These are phyloP conservation scores for Phalaenopsis aphrodite DNA, from an alignment of 106 monocot species.

Conservation along the genomic window DNA sequence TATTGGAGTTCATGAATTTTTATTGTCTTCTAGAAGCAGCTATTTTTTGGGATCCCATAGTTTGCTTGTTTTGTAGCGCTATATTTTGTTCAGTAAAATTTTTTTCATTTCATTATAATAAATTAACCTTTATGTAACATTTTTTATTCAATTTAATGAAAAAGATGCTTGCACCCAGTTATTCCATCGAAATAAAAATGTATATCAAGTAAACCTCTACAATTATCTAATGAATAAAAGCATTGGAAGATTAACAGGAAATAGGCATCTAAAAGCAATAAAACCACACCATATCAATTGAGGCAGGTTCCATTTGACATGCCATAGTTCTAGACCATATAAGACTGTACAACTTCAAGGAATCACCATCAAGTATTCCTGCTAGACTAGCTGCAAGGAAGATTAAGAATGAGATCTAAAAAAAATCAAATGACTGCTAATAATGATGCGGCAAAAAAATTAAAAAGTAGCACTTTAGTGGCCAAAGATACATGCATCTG, in stretches of 20 bases:
- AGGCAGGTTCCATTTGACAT: conserved; percentile 89
- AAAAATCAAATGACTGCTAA: neutral
- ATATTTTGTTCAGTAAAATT: neutral
- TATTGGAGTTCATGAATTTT: neutral
- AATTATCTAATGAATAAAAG: neutral
- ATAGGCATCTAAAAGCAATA: neutral
- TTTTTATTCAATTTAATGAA: neutral
- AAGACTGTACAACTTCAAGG: conserved; percentile 74
- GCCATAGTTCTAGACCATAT: conserved; percentile 88
- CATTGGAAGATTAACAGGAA: neutral
- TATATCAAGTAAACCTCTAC: neutral
- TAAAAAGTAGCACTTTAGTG: neutral
- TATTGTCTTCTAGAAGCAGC: neutral
- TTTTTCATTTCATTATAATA: neutral
- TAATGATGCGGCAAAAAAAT: neutral
- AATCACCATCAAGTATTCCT: conserved; percentile 80
- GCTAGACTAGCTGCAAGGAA: conserved; percentile 49
- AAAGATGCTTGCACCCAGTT: neutral
- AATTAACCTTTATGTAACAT: neutral
- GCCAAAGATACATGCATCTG: neutral
- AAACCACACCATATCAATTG: conserved; percentile 40
- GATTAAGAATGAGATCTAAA: neutral
- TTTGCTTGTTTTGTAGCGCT: neutral
- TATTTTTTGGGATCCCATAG: neutral
- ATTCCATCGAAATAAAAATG: neutral